Evolutionary conservation across 2,329 filamentous ascomycete species (phyloP), one percentile per base, ranked within the genome.

Genomic region (Pseudocercospora musae): DNA sequence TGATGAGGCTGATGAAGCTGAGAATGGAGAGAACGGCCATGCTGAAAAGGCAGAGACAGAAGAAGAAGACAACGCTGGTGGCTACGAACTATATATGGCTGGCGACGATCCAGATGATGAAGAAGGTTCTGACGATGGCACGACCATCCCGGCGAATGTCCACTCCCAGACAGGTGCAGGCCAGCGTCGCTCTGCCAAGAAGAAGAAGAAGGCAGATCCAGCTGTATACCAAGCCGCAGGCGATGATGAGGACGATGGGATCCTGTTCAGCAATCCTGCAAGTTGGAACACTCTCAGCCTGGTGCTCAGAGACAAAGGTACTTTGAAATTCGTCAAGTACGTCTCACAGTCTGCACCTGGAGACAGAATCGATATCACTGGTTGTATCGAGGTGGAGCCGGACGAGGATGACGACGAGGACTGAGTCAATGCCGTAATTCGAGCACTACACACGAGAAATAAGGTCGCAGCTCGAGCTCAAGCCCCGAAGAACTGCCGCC

Each of bases 261-360:
- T 90, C 57, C 76, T 91, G 33, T 89, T 91, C 74, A 87, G 84
- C 52, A 88, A 87, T 70, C 82, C 87, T 0, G 87, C 88, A 1
- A 80, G 81, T 7, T 99, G 95, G 95, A 98, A 98, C 77, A 91
- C 90, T 67, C 83, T 99, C 80, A 92, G 89, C 67, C 86, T 99
- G 68, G 95, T 98, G 31, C 80, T 98, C 69, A 85, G 95, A 62
- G 95, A 99, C 74, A 87, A 86, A 68, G 93, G 91, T 13, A 89
- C 90, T 13, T 81, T 99, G 73, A 89, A 91, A 75, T 99, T 99
- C 74, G 92, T 98, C 72, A 99, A 98, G 81, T 99, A 98, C 76
- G 89, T 99, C 21, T 96, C 90, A 77, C 83, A 83, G 63, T 85
- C 84, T 56, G 95, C 95, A 7, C 86, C 86, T 72, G 95, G 95